These are phyloP conservation scores for Talaromyces sp. DNA, from an alignment of 2,329 filamentous ascomycete genomes.

Conservation along the genomic window DNA sequence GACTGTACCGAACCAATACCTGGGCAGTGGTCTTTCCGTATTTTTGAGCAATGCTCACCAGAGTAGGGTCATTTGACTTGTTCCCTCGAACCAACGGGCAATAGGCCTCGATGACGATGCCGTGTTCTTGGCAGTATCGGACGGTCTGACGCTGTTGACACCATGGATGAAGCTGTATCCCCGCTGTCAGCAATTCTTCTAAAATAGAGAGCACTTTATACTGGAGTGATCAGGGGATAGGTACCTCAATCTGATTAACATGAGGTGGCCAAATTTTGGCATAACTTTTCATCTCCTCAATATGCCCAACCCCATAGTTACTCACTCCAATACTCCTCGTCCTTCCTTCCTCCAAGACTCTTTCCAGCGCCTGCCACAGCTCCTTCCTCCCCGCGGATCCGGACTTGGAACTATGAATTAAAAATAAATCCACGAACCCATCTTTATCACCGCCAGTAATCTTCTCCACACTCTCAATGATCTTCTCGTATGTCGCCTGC, in stretches of 20 bases:
- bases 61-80: conserved; percentile 63
- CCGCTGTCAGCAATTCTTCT: background rate
- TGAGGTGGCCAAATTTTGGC: conserved; percentile 65
- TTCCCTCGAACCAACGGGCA: conserved; percentile 58
- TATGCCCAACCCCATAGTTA: conserved; percentile 63
- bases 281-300: conserved; percentile 63
- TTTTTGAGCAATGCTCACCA: conserved; percentile 63
- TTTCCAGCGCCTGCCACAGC: conserved; percentile 64
- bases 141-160: conserved; percentile 59
- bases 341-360: conserved; percentile 54
- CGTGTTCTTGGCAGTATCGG: conserved; percentile 49
- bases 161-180: conserved; percentile 62
- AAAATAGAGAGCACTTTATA: background rate
- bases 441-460: conserved; percentile 46
- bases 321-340: conserved; percentile 65
- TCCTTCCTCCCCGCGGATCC: conserved; percentile 53
- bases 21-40: conserved; percentile 70
- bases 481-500: conserved; percentile 56
- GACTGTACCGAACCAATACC: conserved; percentile 71
- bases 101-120: conserved; percentile 52
- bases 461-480: conserved; percentile 59
- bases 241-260: conserved; percentile 68
- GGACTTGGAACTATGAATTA: conserved; percentile 61
- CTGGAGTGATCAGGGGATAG: background rate
- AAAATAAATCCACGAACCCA: conserved; percentile 66